These are phyloP conservation scores for Geotrichum siamense DNA, from an alignment of 1,139 yeast genomes.

Conservation along the genomic window DNA sequence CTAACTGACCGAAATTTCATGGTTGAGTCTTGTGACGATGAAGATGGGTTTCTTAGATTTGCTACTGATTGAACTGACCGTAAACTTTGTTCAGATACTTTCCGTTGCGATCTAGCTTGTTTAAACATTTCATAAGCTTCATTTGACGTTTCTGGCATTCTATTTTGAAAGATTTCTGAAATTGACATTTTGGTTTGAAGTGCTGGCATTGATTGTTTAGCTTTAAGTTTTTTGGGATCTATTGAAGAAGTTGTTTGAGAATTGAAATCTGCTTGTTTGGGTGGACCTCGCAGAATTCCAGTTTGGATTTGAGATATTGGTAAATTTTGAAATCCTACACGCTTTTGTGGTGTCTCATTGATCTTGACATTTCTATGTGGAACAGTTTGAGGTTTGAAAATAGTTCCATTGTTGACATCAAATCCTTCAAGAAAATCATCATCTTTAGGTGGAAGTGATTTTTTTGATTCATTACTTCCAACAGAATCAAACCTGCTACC, in stretches of 20 bases:
- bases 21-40: slow-evolving; percentile 10
- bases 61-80: slow-evolving; percentile 10
- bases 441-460: slow-evolving; percentile 16
- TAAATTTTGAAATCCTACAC: not conserved
- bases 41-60: slow-evolving; percentile 6
- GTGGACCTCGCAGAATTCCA: not conserved
- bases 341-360: slow-evolving; percentile 14
- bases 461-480: slow-evolving; percentile 11
- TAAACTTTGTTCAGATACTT: slow-evolving; percentile 7
- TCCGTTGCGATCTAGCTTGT: not conserved
- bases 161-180: slow-evolving; percentile 1
- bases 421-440: slow-evolving; percentile 26
- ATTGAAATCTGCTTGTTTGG: not conserved
- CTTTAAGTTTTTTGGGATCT: slow-evolving; percentile 10
- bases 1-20: slow-evolving; percentile 15
- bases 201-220: slow-evolving; percentile 15
- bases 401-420: slow-evolving; percentile 22
- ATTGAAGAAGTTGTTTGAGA: slow-evolving; percentile 4
- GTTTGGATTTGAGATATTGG: too few relatives aligned
- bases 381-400: slow-evolving; percentile 14
- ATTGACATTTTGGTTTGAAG: slow-evolving; percentile 5
- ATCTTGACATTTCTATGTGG: slow-evolving; percentile 25
- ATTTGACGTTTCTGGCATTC: slow-evolving; percentile 12
- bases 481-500: slow-evolving; percentile 9
- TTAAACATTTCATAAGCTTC: slow-evolving; percentile 10